Evolutionary conservation across 768 basidiomycete species (phyloP).

Genomic region (Lentinus tigrinus): DNA sequence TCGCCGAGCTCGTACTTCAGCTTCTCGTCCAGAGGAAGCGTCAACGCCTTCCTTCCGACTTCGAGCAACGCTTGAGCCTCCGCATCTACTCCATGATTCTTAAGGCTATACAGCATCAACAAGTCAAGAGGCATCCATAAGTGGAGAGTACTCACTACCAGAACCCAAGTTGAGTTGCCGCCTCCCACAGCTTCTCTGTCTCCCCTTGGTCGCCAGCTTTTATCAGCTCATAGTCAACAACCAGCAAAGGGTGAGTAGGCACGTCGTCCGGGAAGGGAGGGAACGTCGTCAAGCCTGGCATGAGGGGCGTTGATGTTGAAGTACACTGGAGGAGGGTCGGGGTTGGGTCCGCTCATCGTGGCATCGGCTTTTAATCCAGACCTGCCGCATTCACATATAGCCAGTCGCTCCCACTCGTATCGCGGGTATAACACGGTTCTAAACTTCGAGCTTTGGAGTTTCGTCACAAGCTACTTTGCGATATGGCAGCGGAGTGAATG

Average conservation of each 20-base stretch:
- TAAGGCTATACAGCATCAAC: neutral
- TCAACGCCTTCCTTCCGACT: constrained; percentile 41
- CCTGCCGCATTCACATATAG: too few species aligned
- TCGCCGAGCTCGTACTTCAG: constrained; percentile 44
- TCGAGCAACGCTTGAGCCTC: constrained; percentile 41
- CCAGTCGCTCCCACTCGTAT: too few species aligned
- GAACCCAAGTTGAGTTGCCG: constrained; percentile 50
- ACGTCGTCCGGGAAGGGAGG: constrained; percentile 48
- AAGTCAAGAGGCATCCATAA: constrained; percentile 16
- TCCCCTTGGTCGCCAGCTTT: constrained; percentile 36
- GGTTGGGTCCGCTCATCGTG: too few species aligned
- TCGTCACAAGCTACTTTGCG: too few species aligned
- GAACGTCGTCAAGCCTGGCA: constrained; percentile 10
- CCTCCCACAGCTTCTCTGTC: constrained; percentile 45
- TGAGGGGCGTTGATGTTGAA: neutral
- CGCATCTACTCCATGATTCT: constrained; percentile 37
- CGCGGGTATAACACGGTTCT: too few species aligned
- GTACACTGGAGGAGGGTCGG: too few species aligned
- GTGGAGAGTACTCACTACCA: constrained; percentile 42
- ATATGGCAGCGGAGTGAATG: too few species aligned
- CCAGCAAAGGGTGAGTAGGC: constrained; percentile 43
- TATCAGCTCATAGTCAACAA: constrained; percentile 46
- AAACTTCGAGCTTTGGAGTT: too few species aligned
- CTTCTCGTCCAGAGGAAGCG: constrained; percentile 41
- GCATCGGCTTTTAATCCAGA: too few species aligned